Conservation (phyloP, 306 rosid genomes). For the Lathyrus oleraceus region DNA sequence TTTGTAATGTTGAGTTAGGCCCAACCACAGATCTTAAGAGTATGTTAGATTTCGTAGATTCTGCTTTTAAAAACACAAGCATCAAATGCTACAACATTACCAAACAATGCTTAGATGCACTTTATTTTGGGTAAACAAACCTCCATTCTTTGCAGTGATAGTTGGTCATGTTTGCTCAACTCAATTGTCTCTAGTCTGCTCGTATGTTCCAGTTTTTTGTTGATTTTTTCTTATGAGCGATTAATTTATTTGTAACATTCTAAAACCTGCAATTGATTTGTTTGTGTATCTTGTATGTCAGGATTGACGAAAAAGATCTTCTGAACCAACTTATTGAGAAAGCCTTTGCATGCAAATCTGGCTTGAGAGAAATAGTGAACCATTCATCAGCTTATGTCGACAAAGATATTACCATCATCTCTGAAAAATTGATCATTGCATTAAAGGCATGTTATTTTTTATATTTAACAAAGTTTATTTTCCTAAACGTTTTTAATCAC, state of each 20-base stretch:
- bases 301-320: slow-evolving; percentile 70
- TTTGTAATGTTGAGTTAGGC: no score
- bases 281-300: slow-evolving; percentile 44
- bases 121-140: slow-evolving; percentile 2
- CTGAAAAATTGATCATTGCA: slow-evolving; percentile 59
- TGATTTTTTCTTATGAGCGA: neutral
- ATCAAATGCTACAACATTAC: neutral
- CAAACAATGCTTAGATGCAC: neutral
- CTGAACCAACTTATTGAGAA: slow-evolving; percentile 63
- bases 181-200: neutral
- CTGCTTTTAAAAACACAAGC: neutral
- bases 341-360: slow-evolving; percentile 60
- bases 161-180: slow-evolving; percentile 1
- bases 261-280: neutral
- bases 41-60: neutral
- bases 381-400: slow-evolving; percentile 47
- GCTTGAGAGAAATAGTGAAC: slow-evolving; percentile 56
- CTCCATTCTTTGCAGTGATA: neutral
- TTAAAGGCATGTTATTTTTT: slow-evolving; percentile 57
- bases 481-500: slow-evolving; percentile 13
- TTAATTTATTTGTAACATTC: slow-evolving; percentile 16
- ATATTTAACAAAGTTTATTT: neutral
- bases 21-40: no score
- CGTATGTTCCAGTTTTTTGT: neutral
- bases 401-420: slow-evolving; percentile 48